Evolutionary conservation across 2,329 filamentous ascomycete species (phyloP).

Genomic region (Elsinoe australis): DNA sequence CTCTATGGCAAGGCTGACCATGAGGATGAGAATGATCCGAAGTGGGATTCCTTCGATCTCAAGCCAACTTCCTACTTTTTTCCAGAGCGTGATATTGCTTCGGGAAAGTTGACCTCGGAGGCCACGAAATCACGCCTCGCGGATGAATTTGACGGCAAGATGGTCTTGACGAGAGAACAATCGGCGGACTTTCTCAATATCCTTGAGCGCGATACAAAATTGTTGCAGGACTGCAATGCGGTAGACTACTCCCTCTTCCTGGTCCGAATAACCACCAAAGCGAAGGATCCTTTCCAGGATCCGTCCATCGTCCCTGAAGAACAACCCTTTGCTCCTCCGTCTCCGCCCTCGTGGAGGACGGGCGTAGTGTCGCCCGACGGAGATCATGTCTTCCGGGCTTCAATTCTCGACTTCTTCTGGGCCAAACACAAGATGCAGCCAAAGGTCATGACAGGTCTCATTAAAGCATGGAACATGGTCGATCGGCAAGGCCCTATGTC

Average conservation of each 20-base stretch:
- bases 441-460: constrained; percentile 56
- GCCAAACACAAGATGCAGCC: constrained; percentile 63
- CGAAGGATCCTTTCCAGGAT: constrained; percentile 19
- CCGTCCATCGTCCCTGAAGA: constrained; percentile 31
- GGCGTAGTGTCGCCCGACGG: constrained; percentile 56
- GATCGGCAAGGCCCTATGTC: constrained; percentile 63
- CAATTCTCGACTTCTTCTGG: constrained; percentile 72
- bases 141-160: constrained; percentile 60
- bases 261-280: constrained; percentile 45
- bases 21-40: constrained; percentile 29
- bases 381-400: constrained; percentile 59
- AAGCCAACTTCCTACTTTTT: constrained; percentile 71
- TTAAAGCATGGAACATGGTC: constrained; percentile 49
- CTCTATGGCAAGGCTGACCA: constrained; percentile 52
- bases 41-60: constrained; percentile 66
- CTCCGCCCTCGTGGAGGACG: constrained; percentile 47
- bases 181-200: constrained; percentile 49
- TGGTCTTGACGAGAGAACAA: constrained; percentile 49
- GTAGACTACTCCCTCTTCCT: constrained; percentile 72
- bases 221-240: constrained; percentile 55
- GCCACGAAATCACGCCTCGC: constrained; percentile 58
- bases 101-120: constrained; percentile 54
- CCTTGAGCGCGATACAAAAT: constrained; percentile 54
- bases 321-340: constrained; percentile 29
- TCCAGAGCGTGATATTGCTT: constrained; percentile 63